Base-by-base conservation (phyloP, 2,329 filamentous ascomycete species). In the Fusarium albosuccineum region DNA sequence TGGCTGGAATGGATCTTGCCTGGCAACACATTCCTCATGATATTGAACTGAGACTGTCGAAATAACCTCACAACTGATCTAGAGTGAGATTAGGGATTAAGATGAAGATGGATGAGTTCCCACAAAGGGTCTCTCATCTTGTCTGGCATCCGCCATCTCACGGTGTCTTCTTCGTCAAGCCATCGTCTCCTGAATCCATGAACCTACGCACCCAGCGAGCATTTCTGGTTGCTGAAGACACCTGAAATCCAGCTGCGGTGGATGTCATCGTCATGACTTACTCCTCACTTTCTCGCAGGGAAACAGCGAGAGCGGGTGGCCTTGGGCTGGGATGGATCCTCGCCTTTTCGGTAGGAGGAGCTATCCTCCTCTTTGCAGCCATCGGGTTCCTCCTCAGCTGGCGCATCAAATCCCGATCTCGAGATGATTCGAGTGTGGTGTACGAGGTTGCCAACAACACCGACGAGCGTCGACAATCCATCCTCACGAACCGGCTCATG, bases 331-430 rank as follows among this genome's bases (percentile, higher is more conserved):
- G 77, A n/a, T 78, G 77, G 73, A 64, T 83, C 14, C 75, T 86
- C 34, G 79, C 79, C 55, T 82, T 87, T 55, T 81, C 81, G 11
- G 66, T 88, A 27, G 80, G 80, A 33, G 83, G 83, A n/a, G 81
- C 82, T 14, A 69, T 83, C 3, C 54, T 85, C 7, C 60, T 86
- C 13, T 83, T 84, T 70, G 74, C 79, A 2, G 74, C 69, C 8
- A 59, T 85, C 7, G 82, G 81, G 1, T 74, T 83, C 27, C 59
- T 85, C 26, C 78, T 84, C 45, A 70, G 82, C 6, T 81, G 80
- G 74, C 65, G 71, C 22, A 63, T 80, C 57, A 75, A 74, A 63
- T 56, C 58, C 26, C 73, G 71, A 37, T 48, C 64, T 34, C 37
- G 66, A 34, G n/a, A 63, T 54, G 22, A 50, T 11, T 66, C 68